Percentiles rank a stretch among this genome's conserved stretches.
These are phyloP conservation scores for Escallonia rubra DNA, from an alignment of 129 eudicot species.

Conservation along the genomic window DNA sequence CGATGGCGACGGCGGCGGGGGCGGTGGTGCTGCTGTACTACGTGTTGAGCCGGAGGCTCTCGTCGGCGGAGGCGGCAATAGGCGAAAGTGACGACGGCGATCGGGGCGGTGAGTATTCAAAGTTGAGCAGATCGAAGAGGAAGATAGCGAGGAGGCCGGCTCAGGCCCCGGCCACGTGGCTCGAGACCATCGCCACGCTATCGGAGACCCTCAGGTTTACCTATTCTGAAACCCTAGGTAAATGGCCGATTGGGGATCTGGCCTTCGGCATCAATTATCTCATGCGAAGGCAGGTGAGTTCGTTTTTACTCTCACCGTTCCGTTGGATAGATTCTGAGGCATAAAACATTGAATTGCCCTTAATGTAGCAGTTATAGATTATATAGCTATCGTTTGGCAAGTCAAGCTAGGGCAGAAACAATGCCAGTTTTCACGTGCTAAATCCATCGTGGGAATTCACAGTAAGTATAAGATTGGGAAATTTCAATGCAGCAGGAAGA, in stretches of 20 bases:
- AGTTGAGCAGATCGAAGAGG: slow-evolving; percentile 66
- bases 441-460: no score
- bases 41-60: slow-evolving; percentile 50
- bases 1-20: slow-evolving; percentile 95
- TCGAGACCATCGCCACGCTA: slow-evolving; percentile 79
- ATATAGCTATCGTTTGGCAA: no score
- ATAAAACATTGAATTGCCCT: no score
- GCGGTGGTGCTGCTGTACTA: slow-evolving; percentile 74
- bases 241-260: slow-evolving; percentile 97
- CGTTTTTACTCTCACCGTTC: no score
- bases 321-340: no score
- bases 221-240: slow-evolving; percentile 89
- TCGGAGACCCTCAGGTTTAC: slow-evolving; percentile 92
- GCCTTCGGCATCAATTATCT: slow-evolving; percentile 95
- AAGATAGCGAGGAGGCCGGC: slow-evolving; percentile 81
- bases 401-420: no score
- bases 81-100: slow-evolving; percentile 35
- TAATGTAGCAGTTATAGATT: no score
- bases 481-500: no score
- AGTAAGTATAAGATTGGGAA: no score
- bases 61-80: slow-evolving; percentile 26
- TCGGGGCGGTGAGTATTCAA: slow-evolving; percentile 37
- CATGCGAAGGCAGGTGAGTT: slow-evolving; percentile 79
- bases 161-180: slow-evolving; percentile 98
- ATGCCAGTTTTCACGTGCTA: no score